Evolutionary conservation across 2,329 filamentous ascomycete species (phyloP), one percentile per base, ranked within the genome.

Genomic region (Dactylonectria estremocensis): DNA sequence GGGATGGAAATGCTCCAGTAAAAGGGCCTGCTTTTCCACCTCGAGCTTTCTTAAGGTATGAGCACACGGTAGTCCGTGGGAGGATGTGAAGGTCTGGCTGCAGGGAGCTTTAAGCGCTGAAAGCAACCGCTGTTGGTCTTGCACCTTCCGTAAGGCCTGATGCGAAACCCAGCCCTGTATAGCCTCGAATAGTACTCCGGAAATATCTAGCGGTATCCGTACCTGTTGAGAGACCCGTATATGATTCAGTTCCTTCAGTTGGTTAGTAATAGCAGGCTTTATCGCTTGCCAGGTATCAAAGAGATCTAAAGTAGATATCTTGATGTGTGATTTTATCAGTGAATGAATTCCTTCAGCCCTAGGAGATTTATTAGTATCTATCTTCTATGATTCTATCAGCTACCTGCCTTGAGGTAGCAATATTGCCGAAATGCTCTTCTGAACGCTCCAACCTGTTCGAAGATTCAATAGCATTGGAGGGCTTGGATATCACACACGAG

Each of bases 121-220:
- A n/a, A n/a, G n/a, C n/a, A n/a, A n/a, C n/a, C n/a, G n/a, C n/a
- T n/a, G n/a, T n/a, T n/a, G n/a, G n/a, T n/a, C n/a, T n/a, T n/a
- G n/a, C n/a, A n/a, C n/a, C n/a, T n/a, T 58, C n/a, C 55, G 55
- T 18, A 59, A 43, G 22, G 56, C 56, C 13, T 59, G 18, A 20
- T 59, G 28, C n/a, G 45, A 59, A 37, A 59, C 56, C 43, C 43
- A 49, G 18, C 55, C 55, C 18, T 22, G 18, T n/a, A 58, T 28
- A 24, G 22, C 43, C 22, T 50, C 10, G 28, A 54, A 54, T 18
- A 54, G 8, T 22, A 24, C 37, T 24, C 49, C 6, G 10, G 59
- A 61, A 18, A 53, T 28, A 22, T 61, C 59, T 16, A 61, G 45
- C 31, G 49, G 59, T 45, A 7, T 54, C 11, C 49, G 49, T 9